Evolutionary conservation across 768 basidiomycete genomes (phyloP).

Genomic region (Tricholoma terreum): DNA sequence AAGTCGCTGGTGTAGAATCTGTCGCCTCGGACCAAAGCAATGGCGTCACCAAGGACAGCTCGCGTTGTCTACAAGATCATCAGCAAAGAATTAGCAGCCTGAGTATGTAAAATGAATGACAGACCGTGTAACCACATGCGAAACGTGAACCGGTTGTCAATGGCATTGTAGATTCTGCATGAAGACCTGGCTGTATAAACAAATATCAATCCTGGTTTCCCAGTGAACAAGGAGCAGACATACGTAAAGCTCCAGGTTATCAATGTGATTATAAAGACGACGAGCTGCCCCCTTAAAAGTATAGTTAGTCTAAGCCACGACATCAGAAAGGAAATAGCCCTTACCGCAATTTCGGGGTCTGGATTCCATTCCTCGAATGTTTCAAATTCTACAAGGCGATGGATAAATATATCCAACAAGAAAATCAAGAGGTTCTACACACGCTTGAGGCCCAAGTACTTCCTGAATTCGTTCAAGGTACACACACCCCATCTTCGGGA

Average conservation of each 20-base stretch:
- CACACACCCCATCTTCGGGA: conserved; percentile 51
- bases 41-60: conserved; percentile 51
- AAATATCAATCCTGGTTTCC: not conserved
- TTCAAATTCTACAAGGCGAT: conserved; percentile 4
- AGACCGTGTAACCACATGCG: conserved; percentile 27
- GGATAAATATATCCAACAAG: too few species aligned
- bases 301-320: not conserved
- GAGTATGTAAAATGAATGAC: not conserved
- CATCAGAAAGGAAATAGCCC: conserved; percentile 4
- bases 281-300: conserved; percentile 22
- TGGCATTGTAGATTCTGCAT: conserved; percentile 33
- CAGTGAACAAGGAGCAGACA: not conserved
- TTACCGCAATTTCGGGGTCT: conserved; percentile 41
- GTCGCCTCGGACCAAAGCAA: conserved; percentile 50
- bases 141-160: conserved; percentile 25
- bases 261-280: conserved; percentile 30
- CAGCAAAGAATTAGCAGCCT: not conserved
- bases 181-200: conserved; percentile 23
- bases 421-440: conserved; percentile 3
- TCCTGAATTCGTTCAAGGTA: conserved; percentile 52
- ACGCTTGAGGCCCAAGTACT: conserved; percentile 45
- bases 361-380: conserved; percentile 57
- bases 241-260: conserved; percentile 35
- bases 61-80: conserved; percentile 33
- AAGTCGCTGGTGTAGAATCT: conserved; percentile 51